Evolutionary conservation across 169 alveolate species (phyloP), one percentile per base, ranked within the genome.

Genomic region (Eimeria sp.): DNA sequence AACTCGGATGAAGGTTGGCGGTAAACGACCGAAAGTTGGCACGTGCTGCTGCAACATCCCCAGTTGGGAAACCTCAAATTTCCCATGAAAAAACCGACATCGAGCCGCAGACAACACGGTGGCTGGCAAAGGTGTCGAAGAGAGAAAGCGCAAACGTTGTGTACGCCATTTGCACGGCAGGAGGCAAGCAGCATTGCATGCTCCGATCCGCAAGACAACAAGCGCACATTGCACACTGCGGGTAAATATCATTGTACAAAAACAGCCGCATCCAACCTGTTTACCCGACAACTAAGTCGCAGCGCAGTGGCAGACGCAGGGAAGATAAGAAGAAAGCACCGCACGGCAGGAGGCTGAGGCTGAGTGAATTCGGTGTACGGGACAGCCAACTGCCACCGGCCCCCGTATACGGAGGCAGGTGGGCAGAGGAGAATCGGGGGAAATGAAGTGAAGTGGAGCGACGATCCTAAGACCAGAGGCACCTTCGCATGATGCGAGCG

Each of bases 271-370:
- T 20, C 45, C 92, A 84, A 84, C 57, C 92, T 7, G 92, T 84
- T 84, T 84, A 84, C 92, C 92, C 76, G 92, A 84, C 92, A 84
- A 54, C 92, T 18, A 57, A 84, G 92, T 22, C 92, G 92, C 92
- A 84, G 92, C 92, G 92, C 92, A 51, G 92, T n/a, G 78, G 92
- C 90, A 82, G 90, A 47, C 75, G 90, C 92, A 84, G 92, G 40
- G 80, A 63, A 86, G 92, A 34, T 51, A 61, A n/a, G 63, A 58
- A 63, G 92, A 61, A 73, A 86, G 92, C 80, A 63, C 61, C 61
- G 86, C 86, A 75, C 51, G 86, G 58, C 76, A 61, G 92, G 80
- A 86, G 90, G 90, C 34, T 40, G 80, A 86, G 90, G 90, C 34
- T 40, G 58, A 43, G 30, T 43, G 63, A 75, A 22, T 25, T 27